Evolutionary conservation across 352 stramenopile species (phyloP), one percentile per base, ranked within the genome.

Genomic region (Globisporangium apiculatum): DNA sequence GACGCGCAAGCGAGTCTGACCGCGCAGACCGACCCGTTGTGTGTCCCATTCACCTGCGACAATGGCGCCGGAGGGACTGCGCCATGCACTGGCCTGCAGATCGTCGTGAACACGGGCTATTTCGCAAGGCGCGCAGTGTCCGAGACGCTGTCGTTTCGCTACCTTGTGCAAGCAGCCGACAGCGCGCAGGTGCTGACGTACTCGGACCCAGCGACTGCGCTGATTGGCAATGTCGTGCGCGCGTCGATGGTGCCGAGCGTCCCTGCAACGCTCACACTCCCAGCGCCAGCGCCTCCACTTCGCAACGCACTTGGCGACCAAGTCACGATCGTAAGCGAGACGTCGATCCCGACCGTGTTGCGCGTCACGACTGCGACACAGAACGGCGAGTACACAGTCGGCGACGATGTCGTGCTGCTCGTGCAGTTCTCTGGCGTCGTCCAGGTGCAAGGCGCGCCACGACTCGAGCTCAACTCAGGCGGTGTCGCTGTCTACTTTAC

Each of bases 381-480:
- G 2, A 62, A 79, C 43, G 83, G 69, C 35, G 76, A 58, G 0
- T 95, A 95, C 60, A 79, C 72, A 17, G 68, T 64, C 12, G 82
- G 83, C 18, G 81, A 92, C 48, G 66, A 79, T 0, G 72, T 95
- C 31, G 57, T 83, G 24, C 49, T 94, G 9, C 60, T 76, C 1
- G 55, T 92, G 0, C 55, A 64, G 11, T 92, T 95, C 45, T 77
- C 75, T 0, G 52, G 62, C 1, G 58, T 53, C 0, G 82, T 95
- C 1, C 40, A 73, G 11, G 75, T 92, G 0, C 62, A 76, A 6
- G 83, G 82, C 0, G 62, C 54, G 15, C 77, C 79, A 0, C 58
- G 81, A 14, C 61, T 95, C 15, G 79, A 90, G 46, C 58, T 95
- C 9, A 83, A 90, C 54, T 93, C 80, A 4, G 74, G 75, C 2